A percentile compares a stretch with the other conserved stretches of the same genome.
These are phyloP conservation scores for Chenopodium quinoa DNA, from an alignment of 148 eudicot species.

Conservation along the genomic window DNA sequence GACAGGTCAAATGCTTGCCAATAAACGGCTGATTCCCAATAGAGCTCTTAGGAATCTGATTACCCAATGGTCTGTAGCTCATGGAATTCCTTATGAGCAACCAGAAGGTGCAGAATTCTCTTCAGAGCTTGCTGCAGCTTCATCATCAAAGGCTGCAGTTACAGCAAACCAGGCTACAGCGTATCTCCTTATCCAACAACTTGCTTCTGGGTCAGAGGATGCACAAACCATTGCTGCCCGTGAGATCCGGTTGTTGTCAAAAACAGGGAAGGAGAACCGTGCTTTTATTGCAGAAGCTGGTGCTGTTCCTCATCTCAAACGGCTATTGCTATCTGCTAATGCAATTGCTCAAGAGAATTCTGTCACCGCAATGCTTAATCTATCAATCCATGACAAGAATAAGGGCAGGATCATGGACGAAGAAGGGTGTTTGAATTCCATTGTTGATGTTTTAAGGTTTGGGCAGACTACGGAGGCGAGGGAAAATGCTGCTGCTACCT, in stretches of 20 bases:
- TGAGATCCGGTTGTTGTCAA: slow-evolving; percentile 76
- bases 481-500: slow-evolving; percentile 91
- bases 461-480: slow-evolving; percentile 76
- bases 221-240: slow-evolving; percentile 72
- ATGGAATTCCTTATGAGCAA: slow-evolving; percentile 34
- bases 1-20: slow-evolving; percentile 74
- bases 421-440: slow-evolving; percentile 58
- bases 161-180: slow-evolving; percentile 80
- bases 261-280: slow-evolving; percentile 78
- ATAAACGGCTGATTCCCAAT: slow-evolving; percentile 57
- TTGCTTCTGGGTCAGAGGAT: slow-evolving; percentile 56
- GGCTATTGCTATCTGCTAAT: slow-evolving; percentile 48
- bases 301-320: slow-evolving; percentile 65
- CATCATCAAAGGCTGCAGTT: slow-evolving; percentile 58
- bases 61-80: slow-evolving; percentile 70
- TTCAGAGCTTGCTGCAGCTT: slow-evolving; percentile 37
- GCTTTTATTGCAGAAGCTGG: slow-evolving; percentile 88
- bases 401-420: slow-evolving; percentile 65
- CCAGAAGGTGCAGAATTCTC: slow-evolving; percentile 46
- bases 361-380: slow-evolving; percentile 81
- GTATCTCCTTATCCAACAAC: slow-evolving; percentile 55
- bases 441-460: slow-evolving; percentile 53
- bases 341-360: slow-evolving; percentile 85
- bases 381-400: slow-evolving; percentile 75
- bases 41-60: slow-evolving; percentile 71